Evolutionary conservation across 208 protist genomes (phyloP), one percentile per base, ranked within the genome.

Genomic region (Trypanosoma avium): DNA sequence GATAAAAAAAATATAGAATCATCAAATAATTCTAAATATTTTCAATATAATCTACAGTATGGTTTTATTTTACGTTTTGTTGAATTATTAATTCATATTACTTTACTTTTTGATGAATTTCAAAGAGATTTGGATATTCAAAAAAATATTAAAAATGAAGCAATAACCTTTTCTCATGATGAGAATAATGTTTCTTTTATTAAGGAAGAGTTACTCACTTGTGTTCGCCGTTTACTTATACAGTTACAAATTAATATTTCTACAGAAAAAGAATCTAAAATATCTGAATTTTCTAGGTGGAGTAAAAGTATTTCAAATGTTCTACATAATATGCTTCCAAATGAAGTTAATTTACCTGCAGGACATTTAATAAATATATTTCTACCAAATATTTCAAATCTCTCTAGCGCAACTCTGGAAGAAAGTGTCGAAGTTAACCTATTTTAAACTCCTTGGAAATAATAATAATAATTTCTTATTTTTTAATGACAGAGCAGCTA

Each of bases 71-170:
- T 77, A 59, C 53, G 50, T 40, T 73, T 83, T 42, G 43, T 73
- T 15, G 60, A 76, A 48, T 40, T 60, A n/a, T 50, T 83, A 10
- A 19, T 71, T 21, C 68, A 83, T 50, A 57, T 79, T 19, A 46
- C 27, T n/a, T 24, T 79, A 29, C 47, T 83, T 32, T 22, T 79
- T 54, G 72, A 77, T 27, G 35, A 53, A 13, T 72, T 60, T 32
- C 38, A 68, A 5, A 26, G 21, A 56, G 30, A 15, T 2, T 45
- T 57, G 5, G 8, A 0, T 26, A 15, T 10, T 4, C 21, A 7
- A 8, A 8, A 27, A 0, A 30, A 38, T 12, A 30, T 22, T 19
- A 12, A 0, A 33, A 53, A 45, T 1, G 32, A 49, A 17, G 10
- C 17, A 13, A 6, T 26, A 29, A 13, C 35, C 24, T 9, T 12